Evolutionary conservation across 768 basidiomycete genomes (phyloP), one percentile per base, ranked within the genome.

Genomic region (Mycena olivaceomarginata): DNA sequence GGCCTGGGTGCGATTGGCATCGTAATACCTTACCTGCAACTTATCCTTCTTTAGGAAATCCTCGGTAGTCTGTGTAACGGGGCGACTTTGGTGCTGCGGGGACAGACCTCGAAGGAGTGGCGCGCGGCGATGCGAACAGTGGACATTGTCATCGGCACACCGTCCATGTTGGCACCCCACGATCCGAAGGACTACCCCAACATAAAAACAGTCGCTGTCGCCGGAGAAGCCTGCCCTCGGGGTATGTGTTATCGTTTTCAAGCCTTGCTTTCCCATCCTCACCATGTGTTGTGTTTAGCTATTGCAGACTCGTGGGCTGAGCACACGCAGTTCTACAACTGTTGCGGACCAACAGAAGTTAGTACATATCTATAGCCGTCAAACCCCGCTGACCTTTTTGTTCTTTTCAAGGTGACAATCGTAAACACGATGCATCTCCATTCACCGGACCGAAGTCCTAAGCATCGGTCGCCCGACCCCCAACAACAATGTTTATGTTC

Each of bases 281-380:
- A 41, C 5, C 59, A 7, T 46, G 46, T 56, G 39, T 43, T 41
- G 20, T 20, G 18, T 25, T 66, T 67, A 87, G 87, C 81, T 57
- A 83, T 87, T 43, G 87, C 88, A 2, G 86, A 92, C 80, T 83
- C 84, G 5, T 92, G 91, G 91, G 87, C 87, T 0, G 72, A 83
- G 60, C 82, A 83, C 31, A 85, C 83, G 4, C 85, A 87, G 59
- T 92, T 91, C 80, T 90, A 87, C 81, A 91, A 91, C 79, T 86
- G 86, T 73, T 92, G 91, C 78, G 92, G 92, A 9, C 92, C 91
- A 22, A 93, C 92, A 10, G 92, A 92, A 81, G 90, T 90, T 25
- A 41, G 70, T 22, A 56, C 41, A 69, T 78, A 77, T 70, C 53
- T 60, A 37, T 2, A 18, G 8, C 20, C 9, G 9, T 15, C 51